A percentile compares a stretch with the other conserved stretches of the same genome.
Evolutionary conservation across 2,329 filamentous ascomycete species (phyloP).

Genomic region (Botrytis pseudocinerea): DNA sequence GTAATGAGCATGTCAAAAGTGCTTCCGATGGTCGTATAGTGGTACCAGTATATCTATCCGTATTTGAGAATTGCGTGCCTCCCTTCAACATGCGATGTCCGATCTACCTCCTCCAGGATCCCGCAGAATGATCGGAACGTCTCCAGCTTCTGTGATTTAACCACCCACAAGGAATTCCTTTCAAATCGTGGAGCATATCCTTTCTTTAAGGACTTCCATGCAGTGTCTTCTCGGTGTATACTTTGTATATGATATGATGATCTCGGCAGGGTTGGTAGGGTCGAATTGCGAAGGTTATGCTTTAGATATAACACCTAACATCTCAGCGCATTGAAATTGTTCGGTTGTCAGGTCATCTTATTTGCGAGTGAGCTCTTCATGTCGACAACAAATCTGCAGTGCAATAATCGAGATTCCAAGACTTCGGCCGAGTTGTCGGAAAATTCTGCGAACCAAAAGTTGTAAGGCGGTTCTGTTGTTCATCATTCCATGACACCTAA

Average conservation of each 20-base stretch:
- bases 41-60: not conserved
- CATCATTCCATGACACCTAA: not conserved
- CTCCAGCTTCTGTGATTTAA: not conserved
- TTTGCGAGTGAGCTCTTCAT: constrained; percentile 31
- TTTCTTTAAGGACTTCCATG: not conserved
- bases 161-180: too few species aligned
- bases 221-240: too few species aligned
- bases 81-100: not conserved
- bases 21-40: not conserved
- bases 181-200: not conserved
- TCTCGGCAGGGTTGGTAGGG: too few species aligned
- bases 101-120: not conserved
- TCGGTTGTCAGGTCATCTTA: constrained; percentile 40
- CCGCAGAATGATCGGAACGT: too few species aligned
- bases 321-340: constrained; percentile 79
- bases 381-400: constrained; percentile 41
- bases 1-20: too few species aligned
- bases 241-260: too few species aligned
- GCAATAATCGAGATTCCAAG: too few species aligned
- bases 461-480: not conserved
- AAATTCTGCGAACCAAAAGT: not conserved
- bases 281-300: not conserved
- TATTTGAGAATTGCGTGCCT: not conserved
- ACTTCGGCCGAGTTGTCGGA: not conserved
- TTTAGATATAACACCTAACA: constrained; percentile 75